Evolutionary conservation across 2,329 filamentous ascomycete genomes (phyloP), one percentile per base, ranked within the genome.

Genomic region (Phaeosphaeria sp.): DNA sequence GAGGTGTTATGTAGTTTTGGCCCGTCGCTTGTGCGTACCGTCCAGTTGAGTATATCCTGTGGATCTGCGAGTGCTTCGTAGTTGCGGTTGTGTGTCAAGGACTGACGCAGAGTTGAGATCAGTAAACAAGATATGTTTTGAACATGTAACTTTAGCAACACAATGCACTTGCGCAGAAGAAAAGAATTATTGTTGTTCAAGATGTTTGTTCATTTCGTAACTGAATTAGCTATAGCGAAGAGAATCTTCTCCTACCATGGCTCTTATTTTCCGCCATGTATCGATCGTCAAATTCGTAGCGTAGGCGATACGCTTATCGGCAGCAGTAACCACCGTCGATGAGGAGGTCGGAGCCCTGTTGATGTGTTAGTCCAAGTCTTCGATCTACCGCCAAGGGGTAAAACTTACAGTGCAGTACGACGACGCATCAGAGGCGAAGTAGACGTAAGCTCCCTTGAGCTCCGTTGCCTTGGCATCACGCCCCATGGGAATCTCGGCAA

Each of bases 381-480:
- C 20, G 8, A 45, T 8, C 18, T n/a, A n/a, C n/a, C n/a, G n/a
- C n/a, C n/a, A n/a, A n/a, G 27, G 20, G 17, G 20, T 17, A 18
- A 21, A 47, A 70, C 74, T 68, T 66, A 76, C 92, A 8, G 91
- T 96, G 18, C 89, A 92, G 79, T 92, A 96, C 53, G 87, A 91
- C n/a, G 89, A 86, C 3, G 91, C 91, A 77, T 96, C 91, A 15
- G 89, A 91, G 18, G 91, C 90, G 55, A 96, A 82, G 77, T 93
- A 95, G 48, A 96, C 78, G 75, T 91, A 96, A 18, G 89, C 89
- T 20, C 91, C 92, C 81, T 94, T 93, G 67, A 96, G 82, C 81
- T 96, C 92, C 59, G 87, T 85, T 2, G 86, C 86, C 67, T 89
- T 83, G 24, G 89, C 92, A 72, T 93, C 89, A 64, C 92, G 85